Percentiles rank a stretch among this genome's conserved stretches.
These are phyloP conservation scores for Tylopilus sp. DNA, from an alignment of 768 basidiomycete genomes.

Conservation along the genomic window DNA sequence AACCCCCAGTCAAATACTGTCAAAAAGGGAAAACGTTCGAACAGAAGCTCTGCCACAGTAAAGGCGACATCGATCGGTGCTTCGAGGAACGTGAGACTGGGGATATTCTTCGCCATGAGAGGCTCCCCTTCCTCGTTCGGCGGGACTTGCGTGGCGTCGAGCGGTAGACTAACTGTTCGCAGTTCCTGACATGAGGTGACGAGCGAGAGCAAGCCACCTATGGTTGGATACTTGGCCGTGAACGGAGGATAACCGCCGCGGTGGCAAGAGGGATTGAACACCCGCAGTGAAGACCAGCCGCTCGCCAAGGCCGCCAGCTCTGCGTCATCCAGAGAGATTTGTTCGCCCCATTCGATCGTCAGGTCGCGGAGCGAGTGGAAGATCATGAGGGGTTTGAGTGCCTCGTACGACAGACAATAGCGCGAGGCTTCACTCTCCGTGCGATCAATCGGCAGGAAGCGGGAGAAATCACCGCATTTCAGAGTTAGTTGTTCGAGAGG, in stretches of 20 bases:
- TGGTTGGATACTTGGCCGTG: slow-evolving; percentile 5
- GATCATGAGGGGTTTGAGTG: slow-evolving; percentile 1
- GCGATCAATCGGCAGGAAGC: not conserved
- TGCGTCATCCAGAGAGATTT: slow-evolving; percentile 8
- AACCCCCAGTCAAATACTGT: not conserved
- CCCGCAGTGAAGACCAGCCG: slow-evolving; percentile 5
- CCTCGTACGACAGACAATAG: slow-evolving; percentile 8
- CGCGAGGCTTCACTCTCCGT: slow-evolving; percentile 1
- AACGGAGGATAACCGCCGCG: slow-evolving; percentile 6
- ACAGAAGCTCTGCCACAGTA: slow-evolving; percentile 12
- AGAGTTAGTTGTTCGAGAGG: slow-evolving; percentile 1
- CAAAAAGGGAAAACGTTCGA: slow-evolving; percentile 1
- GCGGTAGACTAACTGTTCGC: not conserved
- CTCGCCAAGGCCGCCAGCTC: slow-evolving; percentile 5
- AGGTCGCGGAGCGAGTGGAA: slow-evolving; percentile 2
- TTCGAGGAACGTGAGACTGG: not conserved
- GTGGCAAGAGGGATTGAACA: slow-evolving; percentile 1
- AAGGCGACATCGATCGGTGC: slow-evolving; percentile 8
- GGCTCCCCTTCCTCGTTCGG: not conserved
- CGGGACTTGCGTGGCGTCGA: slow-evolving; percentile 16
- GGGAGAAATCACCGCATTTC: not conserved
- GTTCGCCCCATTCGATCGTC: slow-evolving; percentile 9
- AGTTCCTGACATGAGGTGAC: not conserved
- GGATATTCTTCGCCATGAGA: not conserved
- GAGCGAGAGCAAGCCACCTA: slow-evolving; percentile 8